Percentiles rank a stretch among this genome's conserved stretches.
These are phyloP conservation scores for Botrytis byssoidea DNA, from an alignment of 2,329 filamentous ascomycete genomes.

Conservation along the genomic window DNA sequence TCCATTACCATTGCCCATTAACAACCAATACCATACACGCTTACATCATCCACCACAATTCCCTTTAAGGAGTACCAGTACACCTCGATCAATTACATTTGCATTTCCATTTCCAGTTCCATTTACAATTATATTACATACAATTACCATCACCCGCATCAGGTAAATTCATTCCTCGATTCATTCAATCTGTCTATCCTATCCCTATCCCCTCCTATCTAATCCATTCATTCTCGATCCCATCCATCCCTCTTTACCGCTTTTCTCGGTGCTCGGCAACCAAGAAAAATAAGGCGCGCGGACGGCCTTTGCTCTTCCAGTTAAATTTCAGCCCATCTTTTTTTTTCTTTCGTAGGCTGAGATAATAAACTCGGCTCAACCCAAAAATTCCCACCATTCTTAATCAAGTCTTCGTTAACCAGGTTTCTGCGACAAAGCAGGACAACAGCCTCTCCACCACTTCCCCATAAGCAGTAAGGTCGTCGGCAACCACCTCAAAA, in stretches of 20 bases:
- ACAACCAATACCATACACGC: neutral
- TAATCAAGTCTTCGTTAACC: slow-evolving; percentile 38
- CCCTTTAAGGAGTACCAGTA: neutral
- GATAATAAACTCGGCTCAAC: slow-evolving; percentile 30
- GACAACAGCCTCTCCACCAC: slow-evolving; percentile 36
- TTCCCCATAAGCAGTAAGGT: slow-evolving; percentile 41
- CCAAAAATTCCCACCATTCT: slow-evolving; percentile 37
- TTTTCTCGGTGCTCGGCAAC: slow-evolving; percentile 11
- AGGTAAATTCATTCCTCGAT: slow-evolving; percentile 14
- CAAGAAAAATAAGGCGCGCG: slow-evolving; percentile 8
- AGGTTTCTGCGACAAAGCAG: slow-evolving; percentile 39
- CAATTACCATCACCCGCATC: neutral
- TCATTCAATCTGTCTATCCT: neutral
- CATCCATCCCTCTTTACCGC: slow-evolving; percentile 2
- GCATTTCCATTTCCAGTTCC: neutral
- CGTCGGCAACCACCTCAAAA: slow-evolving; percentile 40
- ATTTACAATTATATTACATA: neutral
- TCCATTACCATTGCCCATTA: neutral
- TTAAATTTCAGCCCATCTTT: slow-evolving; percentile 20
- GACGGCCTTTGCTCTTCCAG: slow-evolving; percentile 11
- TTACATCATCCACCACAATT: neutral
- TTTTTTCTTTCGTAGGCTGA: slow-evolving; percentile 9
- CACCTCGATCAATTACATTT: neutral
- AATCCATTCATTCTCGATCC: neutral
- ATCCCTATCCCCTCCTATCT: neutral